Evolutionary conservation across 2,329 filamentous ascomycete species (phyloP).

Genomic region (Fusarium oxysporum): DNA sequence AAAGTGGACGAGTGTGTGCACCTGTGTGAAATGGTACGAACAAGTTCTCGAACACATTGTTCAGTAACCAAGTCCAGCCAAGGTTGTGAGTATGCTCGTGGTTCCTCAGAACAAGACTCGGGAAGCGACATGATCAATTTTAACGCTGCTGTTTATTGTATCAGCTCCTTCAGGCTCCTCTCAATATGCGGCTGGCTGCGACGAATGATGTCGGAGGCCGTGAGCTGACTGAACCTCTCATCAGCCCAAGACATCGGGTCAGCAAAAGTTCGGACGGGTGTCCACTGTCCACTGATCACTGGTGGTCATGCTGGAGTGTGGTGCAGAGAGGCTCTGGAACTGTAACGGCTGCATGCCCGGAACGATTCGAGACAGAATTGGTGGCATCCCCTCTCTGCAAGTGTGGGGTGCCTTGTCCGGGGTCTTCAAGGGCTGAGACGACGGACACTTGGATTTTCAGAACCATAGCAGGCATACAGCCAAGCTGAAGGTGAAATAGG

Average conservation of each 20-base stretch:
- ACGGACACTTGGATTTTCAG: conserved; percentile 3
- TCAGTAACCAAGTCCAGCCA: conserved; percentile 6
- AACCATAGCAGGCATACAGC: not conserved
- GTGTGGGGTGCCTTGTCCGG: conserved; percentile 31
- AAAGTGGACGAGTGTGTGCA: conserved; percentile 16
- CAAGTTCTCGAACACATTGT: not conserved
- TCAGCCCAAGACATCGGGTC: conserved; percentile 32
- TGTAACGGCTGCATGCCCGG: conserved; percentile 31
- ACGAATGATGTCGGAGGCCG: conserved; percentile 34
- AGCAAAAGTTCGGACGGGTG: conserved; percentile 12
- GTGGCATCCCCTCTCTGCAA: conserved; percentile 23
- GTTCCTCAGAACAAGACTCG: not conserved
- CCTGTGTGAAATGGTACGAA: conserved; percentile 10
- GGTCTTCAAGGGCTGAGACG: conserved; percentile 22
- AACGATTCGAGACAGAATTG: conserved; percentile 31
- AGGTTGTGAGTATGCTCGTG: not conserved
- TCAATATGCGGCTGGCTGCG: conserved; percentile 15
- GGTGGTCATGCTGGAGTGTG: conserved; percentile 20
- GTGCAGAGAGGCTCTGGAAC: conserved; percentile 38
- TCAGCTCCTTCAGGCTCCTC: not conserved
- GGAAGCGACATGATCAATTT: not conserved
- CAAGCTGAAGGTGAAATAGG: not conserved
- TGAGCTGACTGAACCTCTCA: conserved; percentile 31
- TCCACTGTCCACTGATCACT: conserved; percentile 11
- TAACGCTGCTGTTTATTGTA: conserved; percentile 6